These are phyloP conservation scores for Phytopythium montanum DNA, from an alignment of 352 stramenopile species.

Conservation along the genomic window DNA sequence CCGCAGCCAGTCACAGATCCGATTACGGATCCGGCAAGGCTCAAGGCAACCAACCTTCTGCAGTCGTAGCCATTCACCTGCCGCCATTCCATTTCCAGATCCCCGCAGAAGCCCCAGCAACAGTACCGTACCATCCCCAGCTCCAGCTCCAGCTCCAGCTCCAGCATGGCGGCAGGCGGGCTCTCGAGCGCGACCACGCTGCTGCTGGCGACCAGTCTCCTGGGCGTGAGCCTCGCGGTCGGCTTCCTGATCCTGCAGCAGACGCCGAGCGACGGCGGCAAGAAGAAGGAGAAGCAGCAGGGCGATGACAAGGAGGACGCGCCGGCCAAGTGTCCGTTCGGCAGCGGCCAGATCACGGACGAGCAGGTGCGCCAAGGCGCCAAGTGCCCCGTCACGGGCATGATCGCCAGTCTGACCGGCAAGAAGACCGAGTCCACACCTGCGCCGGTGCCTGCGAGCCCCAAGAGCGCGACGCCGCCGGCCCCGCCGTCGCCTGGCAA, in stretches of 20 bases:
- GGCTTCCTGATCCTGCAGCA: constrained; percentile 58
- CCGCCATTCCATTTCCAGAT: background rate
- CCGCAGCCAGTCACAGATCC: constrained; percentile 9
- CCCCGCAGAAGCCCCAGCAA: constrained; percentile 4
- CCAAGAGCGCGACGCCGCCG: constrained; percentile 2
- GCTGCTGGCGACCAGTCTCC: constrained; percentile 54
- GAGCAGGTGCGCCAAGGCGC: constrained; percentile 34
- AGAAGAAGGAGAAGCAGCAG: constrained; percentile 14
- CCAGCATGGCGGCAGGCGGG: constrained; percentile 28
- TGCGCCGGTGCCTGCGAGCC: constrained; percentile 2
- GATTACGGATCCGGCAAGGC: background rate
- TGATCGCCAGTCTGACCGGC: constrained; percentile 15
- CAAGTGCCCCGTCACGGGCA: constrained; percentile 36
- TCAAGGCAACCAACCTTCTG: too few relatives aligned
- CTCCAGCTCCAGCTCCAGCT: constrained; percentile 1
- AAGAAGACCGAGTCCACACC: constrained; percentile 6
- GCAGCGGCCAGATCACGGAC: constrained; percentile 22
- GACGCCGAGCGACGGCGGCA: constrained; percentile 11
- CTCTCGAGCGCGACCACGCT: constrained; percentile 34
- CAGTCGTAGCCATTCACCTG: background rate
- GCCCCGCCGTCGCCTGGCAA: constrained; percentile 2
- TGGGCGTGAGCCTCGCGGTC: constrained; percentile 54
- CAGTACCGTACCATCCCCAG: constrained; percentile 7
- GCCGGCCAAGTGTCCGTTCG: constrained; percentile 16
- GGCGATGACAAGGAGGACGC: constrained; percentile 10